phyloP scores from a whole-genome alignment of 2,329 filamentous ascomycete genomes.

The Claviceps africana region DNA sequence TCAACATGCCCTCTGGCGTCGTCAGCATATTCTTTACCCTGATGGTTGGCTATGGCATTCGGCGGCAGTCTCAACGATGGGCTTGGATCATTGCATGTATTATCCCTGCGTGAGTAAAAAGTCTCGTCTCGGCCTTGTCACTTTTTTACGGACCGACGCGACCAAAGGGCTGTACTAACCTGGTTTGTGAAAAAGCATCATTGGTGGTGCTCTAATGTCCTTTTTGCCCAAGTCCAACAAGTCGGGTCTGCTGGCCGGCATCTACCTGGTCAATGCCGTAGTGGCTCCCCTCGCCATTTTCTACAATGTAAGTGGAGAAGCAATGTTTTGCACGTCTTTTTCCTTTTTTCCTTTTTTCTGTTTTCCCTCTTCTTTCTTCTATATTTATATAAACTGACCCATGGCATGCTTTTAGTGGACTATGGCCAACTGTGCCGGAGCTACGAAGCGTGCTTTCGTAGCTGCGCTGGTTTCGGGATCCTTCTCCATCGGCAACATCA shows the following conservation, averaged over 20 bases:
- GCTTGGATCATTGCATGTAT: conserved; percentile 34
- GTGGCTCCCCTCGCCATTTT: conserved; percentile 31
- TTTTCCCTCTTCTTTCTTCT: no score
- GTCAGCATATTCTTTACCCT: conserved; percentile 39
- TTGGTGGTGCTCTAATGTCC: conserved; percentile 39
- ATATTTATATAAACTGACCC: background rate
- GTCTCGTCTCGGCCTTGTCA: no score
- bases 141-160: no score
- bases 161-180: no score
- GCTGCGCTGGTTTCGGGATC: conserved; percentile 33
- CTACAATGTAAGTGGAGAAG: conserved; percentile 24
- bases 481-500: conserved; percentile 41
- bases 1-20: conserved; percentile 40
- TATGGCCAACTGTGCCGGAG: conserved; percentile 35
- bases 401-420: conserved; percentile 23
- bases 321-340: background rate
- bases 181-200: no score
- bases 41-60: conserved; percentile 32
- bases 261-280: conserved; percentile 37
- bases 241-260: conserved; percentile 31
- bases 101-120: conserved; percentile 27
- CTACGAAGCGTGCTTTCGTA: conserved; percentile 38
- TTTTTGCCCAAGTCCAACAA: conserved; percentile 32
- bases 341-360: background rate
- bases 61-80: conserved; percentile 33